A percentile compares a stretch with the other conserved stretches of the same genome.
Conservation (phyloP, 345 rosid species). For the Eutrema yunnanense region DNA sequence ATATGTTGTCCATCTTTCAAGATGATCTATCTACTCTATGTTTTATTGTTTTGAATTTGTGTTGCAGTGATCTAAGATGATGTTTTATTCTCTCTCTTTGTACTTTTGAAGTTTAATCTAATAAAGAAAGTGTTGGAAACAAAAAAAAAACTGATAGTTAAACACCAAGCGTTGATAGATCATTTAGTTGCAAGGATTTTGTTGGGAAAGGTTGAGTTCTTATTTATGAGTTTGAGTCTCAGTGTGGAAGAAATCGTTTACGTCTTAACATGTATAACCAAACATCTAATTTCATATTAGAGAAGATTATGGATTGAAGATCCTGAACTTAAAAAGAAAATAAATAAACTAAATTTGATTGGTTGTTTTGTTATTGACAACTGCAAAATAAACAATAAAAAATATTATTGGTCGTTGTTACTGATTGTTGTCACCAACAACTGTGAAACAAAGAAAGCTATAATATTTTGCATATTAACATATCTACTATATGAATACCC, state of each 20-base stretch:
- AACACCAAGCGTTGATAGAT: neutral
- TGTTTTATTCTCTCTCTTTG: too few relatives aligned
- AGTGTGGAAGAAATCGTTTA: neutral
- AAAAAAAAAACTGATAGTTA: too few relatives aligned
- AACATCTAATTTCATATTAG: neutral
- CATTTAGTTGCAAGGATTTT: neutral
- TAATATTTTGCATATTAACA: neutral
- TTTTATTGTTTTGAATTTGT: too few relatives aligned
- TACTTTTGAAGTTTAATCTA: too few relatives aligned
- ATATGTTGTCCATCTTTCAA: too few relatives aligned
- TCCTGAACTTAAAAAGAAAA: neutral
- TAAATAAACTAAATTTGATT: too few relatives aligned
- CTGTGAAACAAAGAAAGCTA: neutral
- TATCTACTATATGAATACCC: constrained; percentile 1
- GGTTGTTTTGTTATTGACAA: neutral
- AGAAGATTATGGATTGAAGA: neutral
- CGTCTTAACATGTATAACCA: neutral
- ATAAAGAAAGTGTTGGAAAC: too few relatives aligned
- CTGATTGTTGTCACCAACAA: neutral
- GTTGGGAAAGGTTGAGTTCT: neutral
- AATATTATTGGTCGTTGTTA: neutral
- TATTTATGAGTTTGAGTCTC: neutral
- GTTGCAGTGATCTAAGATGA: too few relatives aligned
- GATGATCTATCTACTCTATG: too few relatives aligned
- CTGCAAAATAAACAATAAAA: neutral